Evolutionary conservation across 2,329 filamentous ascomycete genomes (phyloP).

Genomic region (Ophiostoma angusticollis): DNA sequence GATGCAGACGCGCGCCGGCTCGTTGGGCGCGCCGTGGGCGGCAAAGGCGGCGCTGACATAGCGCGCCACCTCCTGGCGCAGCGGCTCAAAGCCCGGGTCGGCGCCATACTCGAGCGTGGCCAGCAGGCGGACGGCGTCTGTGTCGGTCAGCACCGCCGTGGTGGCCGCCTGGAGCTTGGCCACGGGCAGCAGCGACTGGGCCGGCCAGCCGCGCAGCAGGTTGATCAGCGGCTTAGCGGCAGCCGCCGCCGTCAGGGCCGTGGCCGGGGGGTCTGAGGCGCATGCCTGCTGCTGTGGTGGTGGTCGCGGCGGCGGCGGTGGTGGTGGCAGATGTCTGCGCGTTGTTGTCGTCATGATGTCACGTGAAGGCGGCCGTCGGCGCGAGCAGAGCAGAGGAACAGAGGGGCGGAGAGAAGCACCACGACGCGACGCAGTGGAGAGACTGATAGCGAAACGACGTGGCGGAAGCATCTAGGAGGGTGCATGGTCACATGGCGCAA

Average conservation of each 20-base stretch:
- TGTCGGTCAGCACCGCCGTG: constrained; percentile 44
- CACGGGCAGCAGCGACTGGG: constrained; percentile 49
- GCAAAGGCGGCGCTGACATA: constrained; percentile 58
- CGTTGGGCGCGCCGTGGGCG: constrained; percentile 16
- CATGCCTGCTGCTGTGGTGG: neutral
- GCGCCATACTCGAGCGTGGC: constrained; percentile 69
- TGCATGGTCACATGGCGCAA: too few relatives aligned
- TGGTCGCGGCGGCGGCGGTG: neutral
- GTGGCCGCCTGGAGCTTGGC: constrained; percentile 48
- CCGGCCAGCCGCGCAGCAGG: constrained; percentile 57
- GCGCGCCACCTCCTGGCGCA: constrained; percentile 52
- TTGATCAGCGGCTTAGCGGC: constrained; percentile 39
- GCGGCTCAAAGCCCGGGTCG: constrained; percentile 58
- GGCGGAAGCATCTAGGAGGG: too few relatives aligned
- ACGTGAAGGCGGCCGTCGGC: too few relatives aligned
- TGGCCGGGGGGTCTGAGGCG: neutral
- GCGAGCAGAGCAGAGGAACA: too few relatives aligned
- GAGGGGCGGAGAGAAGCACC: too few relatives aligned
- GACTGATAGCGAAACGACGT: too few relatives aligned
- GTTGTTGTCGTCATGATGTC: too few relatives aligned
- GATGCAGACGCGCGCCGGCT: constrained; percentile 56
- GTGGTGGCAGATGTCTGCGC: too few relatives aligned
- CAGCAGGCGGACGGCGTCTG: constrained; percentile 36
- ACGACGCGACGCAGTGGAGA: too few relatives aligned
- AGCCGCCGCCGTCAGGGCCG: neutral